phyloP scores from a whole-genome alignment of 2,329 filamentous ascomycete species.

The Fusarium duplospermum region DNA sequence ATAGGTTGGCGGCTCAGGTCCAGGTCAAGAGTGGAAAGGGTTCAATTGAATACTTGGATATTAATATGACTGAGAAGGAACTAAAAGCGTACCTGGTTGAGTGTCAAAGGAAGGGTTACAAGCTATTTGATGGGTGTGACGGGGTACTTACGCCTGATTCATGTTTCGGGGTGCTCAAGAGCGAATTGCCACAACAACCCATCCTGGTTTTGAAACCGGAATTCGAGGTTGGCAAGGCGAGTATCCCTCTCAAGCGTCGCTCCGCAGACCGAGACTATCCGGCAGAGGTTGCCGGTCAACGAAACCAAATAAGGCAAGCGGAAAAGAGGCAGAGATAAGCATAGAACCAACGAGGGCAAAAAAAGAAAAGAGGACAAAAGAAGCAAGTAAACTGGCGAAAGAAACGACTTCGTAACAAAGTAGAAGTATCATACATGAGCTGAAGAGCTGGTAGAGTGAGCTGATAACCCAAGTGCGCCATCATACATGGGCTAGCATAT shows the following conservation, averaged over 20 bases:
- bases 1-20: background rate
- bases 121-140: background rate
- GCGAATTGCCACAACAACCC: background rate
- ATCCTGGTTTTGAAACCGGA: background rate
- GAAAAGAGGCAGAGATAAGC: background rate
- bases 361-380: background rate
- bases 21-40: background rate
- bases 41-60: background rate
- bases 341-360: background rate
- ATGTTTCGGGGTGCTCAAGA: background rate
- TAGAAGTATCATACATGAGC: background rate
- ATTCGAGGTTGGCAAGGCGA: background rate
- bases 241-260: background rate
- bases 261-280: background rate
- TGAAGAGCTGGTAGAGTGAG: background rate
- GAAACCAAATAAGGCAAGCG: background rate
- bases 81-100: background rate
- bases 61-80: background rate
- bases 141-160: background rate
- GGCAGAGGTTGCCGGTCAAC: background rate
- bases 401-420: background rate
- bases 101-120: background rate
- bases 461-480: background rate
- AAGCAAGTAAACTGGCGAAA: background rate
- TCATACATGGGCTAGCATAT: background rate